Percentiles rank a stretch among this genome's conserved stretches.
Evolutionary conservation across 352 stramenopile species (phyloP).

Genomic region (Phytophthora lateralis): DNA sequence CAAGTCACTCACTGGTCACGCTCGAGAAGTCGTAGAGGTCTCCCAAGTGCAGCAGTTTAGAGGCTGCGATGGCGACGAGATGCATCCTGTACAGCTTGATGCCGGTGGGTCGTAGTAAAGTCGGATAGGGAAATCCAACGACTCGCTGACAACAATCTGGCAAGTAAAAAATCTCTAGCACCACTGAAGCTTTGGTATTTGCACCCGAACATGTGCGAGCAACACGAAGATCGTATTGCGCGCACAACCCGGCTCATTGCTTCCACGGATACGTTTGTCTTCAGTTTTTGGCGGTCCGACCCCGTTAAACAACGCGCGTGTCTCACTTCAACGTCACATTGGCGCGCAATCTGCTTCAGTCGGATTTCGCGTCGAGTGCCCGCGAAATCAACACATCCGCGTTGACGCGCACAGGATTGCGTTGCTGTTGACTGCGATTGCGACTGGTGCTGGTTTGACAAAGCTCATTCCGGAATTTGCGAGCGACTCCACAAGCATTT

Average conservation of each 20-base stretch:
- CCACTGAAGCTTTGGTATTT: neutral
- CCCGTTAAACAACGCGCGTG: neutral
- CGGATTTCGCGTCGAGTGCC: conserved; percentile 17
- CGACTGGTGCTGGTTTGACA: neutral
- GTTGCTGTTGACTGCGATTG: neutral
- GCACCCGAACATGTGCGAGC: neutral
- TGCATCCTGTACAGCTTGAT: too few species aligned
- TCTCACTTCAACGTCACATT: conserved; percentile 18
- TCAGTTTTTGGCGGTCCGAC: neutral
- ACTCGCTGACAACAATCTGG: neutral
- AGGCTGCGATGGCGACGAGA: neutral
- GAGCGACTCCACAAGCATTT: conserved; percentile 21
- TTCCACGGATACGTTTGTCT: neutral
- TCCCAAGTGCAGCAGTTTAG: neutral
- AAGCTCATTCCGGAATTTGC: conserved; percentile 32
- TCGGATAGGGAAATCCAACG: neutral
- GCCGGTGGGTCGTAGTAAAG: neutral
- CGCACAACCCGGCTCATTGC: neutral
- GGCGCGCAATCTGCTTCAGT: conserved; percentile 15
- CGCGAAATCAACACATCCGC: conserved; percentile 22
- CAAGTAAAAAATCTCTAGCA: neutral
- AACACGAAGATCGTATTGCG: too few species aligned
- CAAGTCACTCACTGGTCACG: neutral
- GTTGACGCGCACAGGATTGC: conserved; percentile 23
- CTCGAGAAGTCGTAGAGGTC: conserved; percentile 1